Conservation (phyloP, 345 rosid species). For the Heritiera littoralis region DNA sequence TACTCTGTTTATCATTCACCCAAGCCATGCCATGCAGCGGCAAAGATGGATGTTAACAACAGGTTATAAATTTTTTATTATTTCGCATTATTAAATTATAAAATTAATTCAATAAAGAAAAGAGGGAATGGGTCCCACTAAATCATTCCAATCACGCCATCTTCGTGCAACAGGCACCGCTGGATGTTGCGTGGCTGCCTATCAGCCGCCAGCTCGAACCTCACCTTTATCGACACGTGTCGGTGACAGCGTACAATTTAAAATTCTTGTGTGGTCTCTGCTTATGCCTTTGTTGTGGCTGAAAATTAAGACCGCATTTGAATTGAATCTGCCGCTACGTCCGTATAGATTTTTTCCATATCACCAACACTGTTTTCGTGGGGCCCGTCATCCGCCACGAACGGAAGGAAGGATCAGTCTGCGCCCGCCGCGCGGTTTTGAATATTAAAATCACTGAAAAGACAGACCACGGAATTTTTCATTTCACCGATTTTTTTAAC, state of each 20-base stretch:
- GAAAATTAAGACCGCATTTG: not conserved
- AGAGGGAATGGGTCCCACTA: no score
- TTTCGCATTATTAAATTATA: no score
- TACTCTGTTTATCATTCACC: no score
- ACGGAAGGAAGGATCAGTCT: not conserved
- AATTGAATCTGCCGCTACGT: not conserved
- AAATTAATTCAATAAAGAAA: no score
- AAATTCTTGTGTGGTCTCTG: not conserved
- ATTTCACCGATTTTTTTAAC: no score
- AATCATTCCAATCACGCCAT: not conserved
- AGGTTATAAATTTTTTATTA: no score
- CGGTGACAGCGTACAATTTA: not conserved
- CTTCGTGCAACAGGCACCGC: slow-evolving; percentile 7
- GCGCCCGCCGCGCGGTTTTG: no score
- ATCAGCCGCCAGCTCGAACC: slow-evolving; percentile 16
- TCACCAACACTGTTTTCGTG: not conserved
- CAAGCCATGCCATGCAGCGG: no score
- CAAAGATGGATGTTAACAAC: no score
- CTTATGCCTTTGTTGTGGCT: slow-evolving; percentile 13
- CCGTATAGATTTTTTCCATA: slow-evolving; percentile 11
- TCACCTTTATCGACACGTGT: not conserved
- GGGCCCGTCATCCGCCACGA: not conserved
- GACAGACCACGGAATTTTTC: no score
- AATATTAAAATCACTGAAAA: no score
- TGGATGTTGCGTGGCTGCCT: slow-evolving; percentile 14